Evolutionary conservation across 2,329 filamentous ascomycete species (phyloP), one percentile per base, ranked within the genome.

Genomic region (Curvularia sp.): DNA sequence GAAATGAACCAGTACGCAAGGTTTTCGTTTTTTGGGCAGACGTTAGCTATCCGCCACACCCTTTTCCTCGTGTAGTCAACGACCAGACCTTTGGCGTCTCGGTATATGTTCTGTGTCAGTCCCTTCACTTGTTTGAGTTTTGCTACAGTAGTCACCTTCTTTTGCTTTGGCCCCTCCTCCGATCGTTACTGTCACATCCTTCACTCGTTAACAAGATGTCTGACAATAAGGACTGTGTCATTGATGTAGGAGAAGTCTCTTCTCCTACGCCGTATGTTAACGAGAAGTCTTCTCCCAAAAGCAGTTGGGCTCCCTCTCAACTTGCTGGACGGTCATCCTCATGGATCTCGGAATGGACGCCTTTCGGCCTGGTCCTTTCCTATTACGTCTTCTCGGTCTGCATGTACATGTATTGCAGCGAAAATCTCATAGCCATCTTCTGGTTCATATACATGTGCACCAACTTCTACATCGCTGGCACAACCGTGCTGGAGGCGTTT

Each of bases 381-480:
- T 80, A 80, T 63, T 80, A 78, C 43, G 63, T 77, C 51, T 78
- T 79, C 60, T 80, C 78, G 6, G 74, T 74, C 45, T 78, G 72
- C 28, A 65, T 80, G 19, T 80, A 80, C 68, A 78, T 77, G 69
- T 75, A 79, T 52, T 75, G 72, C 53, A 74, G 72, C 39, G 66
- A 74, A 13, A 57, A 63, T 21, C 54, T 77, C 41, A 78, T 78
- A 23, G 71, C 75, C 34, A 66, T 80, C 19, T 80, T 80, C 64
- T 80, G 78, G 78, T 80, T 80, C 63, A 67, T 80, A 46, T 80
- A 80, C 66, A 72, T 80, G 64, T 74, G 72, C 30, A 79, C 77
- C 38, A 80, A 80, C 64, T 79, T 78, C 53, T 80, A 80, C 65
- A 80, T 80, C 30, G 79, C 78, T n/a, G 73, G 71, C 19, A 68